These are phyloP conservation scores for Hericium rajendrae DNA, from an alignment of 768 basidiomycete species.

Conservation along the genomic window DNA sequence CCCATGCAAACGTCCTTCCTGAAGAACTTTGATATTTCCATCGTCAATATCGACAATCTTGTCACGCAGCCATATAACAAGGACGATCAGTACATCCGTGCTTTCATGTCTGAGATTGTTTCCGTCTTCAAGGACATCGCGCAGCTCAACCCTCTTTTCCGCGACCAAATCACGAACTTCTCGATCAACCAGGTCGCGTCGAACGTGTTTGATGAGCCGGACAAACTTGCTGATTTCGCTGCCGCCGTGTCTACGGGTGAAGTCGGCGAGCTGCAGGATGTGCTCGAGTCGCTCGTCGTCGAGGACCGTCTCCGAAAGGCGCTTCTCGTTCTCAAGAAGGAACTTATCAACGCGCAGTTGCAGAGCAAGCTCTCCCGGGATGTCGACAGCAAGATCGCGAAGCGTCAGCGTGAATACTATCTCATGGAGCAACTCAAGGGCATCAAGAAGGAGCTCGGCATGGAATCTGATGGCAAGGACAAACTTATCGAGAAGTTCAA, in stretches of 20 bases:
- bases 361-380: conserved; percentile 89
- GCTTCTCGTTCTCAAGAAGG: conserved; percentile 90
- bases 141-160: conserved; percentile 93
- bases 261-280: conserved; percentile 85
- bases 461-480: conserved; percentile 94
- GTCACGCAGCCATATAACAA: conserved; percentile 76
- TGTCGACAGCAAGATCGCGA: conserved; percentile 91
- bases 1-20: conserved; percentile 80
- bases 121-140: conserved; percentile 98
- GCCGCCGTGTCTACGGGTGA: conserved; percentile 95
- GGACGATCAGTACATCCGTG: conserved; percentile 90
- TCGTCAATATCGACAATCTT: conserved; percentile 84
- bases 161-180: conserved; percentile 96
- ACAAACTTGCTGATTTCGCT: conserved; percentile 94
- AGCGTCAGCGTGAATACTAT: conserved; percentile 90
- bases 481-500: conserved; percentile 88
- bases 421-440: conserved; percentile 95
- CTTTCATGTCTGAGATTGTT: conserved; percentile 94
- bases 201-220: conserved; percentile 95
- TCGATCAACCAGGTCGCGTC: conserved; percentile 86
- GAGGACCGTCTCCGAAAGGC: conserved; percentile 88
- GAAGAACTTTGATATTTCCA: conserved; percentile 71
- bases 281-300: conserved; percentile 77
- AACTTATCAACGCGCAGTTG: conserved; percentile 92
- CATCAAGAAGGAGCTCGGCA: conserved; percentile 92